Evolutionary conservation across 306 rosid species (phyloP).

Genomic region (Rubus parviflorus): DNA sequence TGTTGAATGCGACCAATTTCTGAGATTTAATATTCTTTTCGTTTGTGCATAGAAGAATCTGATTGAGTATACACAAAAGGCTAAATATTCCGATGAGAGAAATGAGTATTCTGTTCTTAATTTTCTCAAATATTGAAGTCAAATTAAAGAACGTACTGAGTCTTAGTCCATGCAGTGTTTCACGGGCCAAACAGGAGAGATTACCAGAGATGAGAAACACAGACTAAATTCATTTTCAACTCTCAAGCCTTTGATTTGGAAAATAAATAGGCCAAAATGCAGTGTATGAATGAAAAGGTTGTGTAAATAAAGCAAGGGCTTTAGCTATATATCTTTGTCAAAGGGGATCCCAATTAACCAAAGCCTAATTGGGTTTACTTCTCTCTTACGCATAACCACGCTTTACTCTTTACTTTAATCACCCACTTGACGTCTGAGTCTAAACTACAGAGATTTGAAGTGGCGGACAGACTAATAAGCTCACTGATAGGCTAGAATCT

Average conservation of each 20-base stretch:
- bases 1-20: neutral
- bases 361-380: conserved; percentile 2
- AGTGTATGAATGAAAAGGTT: neutral
- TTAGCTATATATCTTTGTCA: conserved; percentile 2
- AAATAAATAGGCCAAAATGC: neutral
- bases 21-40: neutral
- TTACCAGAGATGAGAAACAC: neutral
- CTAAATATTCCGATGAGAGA: neutral
- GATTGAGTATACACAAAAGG: neutral
- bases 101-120: neutral
- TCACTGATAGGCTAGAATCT: neutral
- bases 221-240: neutral
- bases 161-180: no score
- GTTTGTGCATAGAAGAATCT: neutral
- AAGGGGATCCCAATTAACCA: conserved; percentile 9
- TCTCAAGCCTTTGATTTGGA: neutral
- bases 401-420: conserved; percentile 18
- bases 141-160: neutral
- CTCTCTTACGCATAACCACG: conserved; percentile 10
- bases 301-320: neutral
- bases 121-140: neutral
- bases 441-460: conserved; percentile 5
- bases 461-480: conserved; percentile 27
- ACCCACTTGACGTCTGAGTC: conserved; percentile 15
- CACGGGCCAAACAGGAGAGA: neutral